Percentiles rank a stretch among this genome's conserved stretches.
phyloP scores from a whole-genome alignment of 2,329 filamentous ascomycete species.

The Gremmenia infestans region DNA sequence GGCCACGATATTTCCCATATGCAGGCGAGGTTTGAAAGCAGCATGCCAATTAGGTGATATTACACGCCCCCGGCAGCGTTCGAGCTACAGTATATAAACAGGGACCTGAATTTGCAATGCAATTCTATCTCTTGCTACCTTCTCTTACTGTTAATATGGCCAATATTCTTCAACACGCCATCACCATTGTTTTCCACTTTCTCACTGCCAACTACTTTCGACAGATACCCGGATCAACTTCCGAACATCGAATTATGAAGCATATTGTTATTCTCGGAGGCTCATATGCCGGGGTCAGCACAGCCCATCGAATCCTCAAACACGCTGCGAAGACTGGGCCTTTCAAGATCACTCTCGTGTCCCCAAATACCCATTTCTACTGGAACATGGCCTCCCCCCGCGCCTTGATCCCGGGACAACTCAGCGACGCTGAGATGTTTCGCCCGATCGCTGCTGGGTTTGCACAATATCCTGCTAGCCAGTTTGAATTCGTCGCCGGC shows the following conservation, averaged over 20 bases:
- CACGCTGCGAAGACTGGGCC: constrained; percentile 18
- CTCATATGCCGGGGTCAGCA: constrained; percentile 28
- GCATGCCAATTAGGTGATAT: too few relatives aligned
- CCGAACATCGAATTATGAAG: constrained; percentile 20
- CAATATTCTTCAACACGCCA: not conserved
- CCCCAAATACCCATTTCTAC: constrained; percentile 46
- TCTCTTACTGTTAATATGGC: not conserved
- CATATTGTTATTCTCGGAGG: constrained; percentile 33
- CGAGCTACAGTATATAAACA: not conserved
- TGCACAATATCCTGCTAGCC: constrained; percentile 39
- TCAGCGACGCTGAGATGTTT: constrained; percentile 40
- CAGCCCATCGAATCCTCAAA: constrained; percentile 31
- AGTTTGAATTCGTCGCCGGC: constrained; percentile 50
- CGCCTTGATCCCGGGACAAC: constrained; percentile 39
- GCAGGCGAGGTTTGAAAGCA: too few relatives aligned
- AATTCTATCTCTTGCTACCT: not conserved
- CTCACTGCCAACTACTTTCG: constrained; percentile 7
- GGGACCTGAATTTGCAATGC: not conserved
- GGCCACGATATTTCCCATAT: too few relatives aligned
- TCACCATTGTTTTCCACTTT: constrained; percentile 2
- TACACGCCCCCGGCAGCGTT: too few relatives aligned
- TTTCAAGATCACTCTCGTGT: constrained; percentile 52
- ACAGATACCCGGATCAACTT: not conserved
- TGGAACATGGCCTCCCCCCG: constrained; percentile 47
- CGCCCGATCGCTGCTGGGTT: constrained; percentile 40